phyloP scores from a whole-genome alignment of 2,329 filamentous ascomycete species.

The Fusarium papillatum region DNA sequence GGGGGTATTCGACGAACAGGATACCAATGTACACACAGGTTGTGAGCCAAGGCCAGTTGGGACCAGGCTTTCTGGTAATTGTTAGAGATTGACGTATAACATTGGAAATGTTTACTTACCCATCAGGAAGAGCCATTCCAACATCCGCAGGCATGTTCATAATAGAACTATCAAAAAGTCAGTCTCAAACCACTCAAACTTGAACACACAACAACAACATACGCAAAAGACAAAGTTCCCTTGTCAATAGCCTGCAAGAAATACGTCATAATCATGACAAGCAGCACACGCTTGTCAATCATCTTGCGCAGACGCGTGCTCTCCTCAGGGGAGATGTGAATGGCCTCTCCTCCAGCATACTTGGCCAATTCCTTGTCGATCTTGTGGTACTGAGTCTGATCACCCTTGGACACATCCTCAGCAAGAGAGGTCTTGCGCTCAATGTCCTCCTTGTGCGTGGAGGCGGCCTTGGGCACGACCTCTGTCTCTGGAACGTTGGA shows the following conservation, averaged over 20 bases:
- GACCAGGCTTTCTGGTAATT: background rate
- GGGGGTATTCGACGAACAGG: slow-evolving; percentile 79
- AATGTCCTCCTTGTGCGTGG: background rate
- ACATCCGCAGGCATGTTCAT: slow-evolving; percentile 70
- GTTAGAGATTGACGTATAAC: background rate
- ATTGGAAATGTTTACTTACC: slow-evolving; percentile 19
- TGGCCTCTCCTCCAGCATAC: slow-evolving; percentile 68
- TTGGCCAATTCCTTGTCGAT: slow-evolving; percentile 78
- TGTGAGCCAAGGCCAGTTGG: slow-evolving; percentile 77
- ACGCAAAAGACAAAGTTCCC: slow-evolving; percentile 4
- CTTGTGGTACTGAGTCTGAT: slow-evolving; percentile 53
- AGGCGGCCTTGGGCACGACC: background rate
- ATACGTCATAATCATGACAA: slow-evolving; percentile 80
- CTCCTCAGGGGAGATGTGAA: slow-evolving; percentile 71
- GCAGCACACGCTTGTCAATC: slow-evolving; percentile 77
- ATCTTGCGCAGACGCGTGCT: slow-evolving; percentile 71
- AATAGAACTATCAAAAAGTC: slow-evolving; percentile 56
- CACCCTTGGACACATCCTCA: slow-evolving; percentile 1
- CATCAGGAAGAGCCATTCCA: slow-evolving; percentile 55
- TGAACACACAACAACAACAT: background rate
- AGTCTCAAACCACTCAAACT: background rate
- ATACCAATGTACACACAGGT: slow-evolving; percentile 83
- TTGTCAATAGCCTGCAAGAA: slow-evolving; percentile 72
- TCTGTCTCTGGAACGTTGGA: slow-evolving; percentile 1
- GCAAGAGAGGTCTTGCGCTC: slow-evolving; percentile 1